Evolutionary conservation across 306 rosid genomes (phyloP).

Genomic region (Rosa lucieae): DNA sequence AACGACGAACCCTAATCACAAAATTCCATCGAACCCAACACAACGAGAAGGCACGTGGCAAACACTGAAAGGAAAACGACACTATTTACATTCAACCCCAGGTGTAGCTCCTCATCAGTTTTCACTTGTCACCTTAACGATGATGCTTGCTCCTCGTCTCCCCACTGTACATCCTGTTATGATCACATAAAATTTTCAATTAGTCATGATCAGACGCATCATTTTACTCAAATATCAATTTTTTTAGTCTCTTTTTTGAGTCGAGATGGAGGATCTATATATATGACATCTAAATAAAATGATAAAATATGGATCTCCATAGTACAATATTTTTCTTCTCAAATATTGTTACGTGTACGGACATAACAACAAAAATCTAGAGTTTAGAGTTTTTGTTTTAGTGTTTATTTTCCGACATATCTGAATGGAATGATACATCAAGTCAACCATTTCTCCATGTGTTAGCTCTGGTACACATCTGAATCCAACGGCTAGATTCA

Average conservation of each 20-base stretch:
- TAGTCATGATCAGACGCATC: no score
- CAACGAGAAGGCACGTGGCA: conserved; percentile 6
- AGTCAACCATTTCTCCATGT: background rate
- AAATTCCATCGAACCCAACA: background rate
- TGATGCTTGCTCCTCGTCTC: conserved; percentile 81
- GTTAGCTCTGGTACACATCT: background rate
- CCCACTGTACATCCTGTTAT: conserved; percentile 81
- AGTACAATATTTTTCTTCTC: no score
- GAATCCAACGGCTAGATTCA: background rate
- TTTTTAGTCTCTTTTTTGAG: no score
- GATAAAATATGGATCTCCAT: no score
- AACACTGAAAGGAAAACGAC: conserved; percentile 1
- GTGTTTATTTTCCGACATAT: no score
- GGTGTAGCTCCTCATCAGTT: background rate
- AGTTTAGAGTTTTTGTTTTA: no score
- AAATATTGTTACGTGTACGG: no score
- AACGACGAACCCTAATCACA: conserved; percentile 1
- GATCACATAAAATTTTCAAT: background rate
- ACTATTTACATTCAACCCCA: conserved; percentile 37
- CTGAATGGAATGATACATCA: no score
- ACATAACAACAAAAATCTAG: no score
- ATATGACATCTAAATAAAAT: no score
- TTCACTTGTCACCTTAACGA: conserved; percentile 18
- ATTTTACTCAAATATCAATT: no score
- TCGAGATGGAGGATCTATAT: no score